Conservation (phyloP, 2,329 filamentous ascomycete species). For the Cylindrodendrum hubeiense region DNA sequence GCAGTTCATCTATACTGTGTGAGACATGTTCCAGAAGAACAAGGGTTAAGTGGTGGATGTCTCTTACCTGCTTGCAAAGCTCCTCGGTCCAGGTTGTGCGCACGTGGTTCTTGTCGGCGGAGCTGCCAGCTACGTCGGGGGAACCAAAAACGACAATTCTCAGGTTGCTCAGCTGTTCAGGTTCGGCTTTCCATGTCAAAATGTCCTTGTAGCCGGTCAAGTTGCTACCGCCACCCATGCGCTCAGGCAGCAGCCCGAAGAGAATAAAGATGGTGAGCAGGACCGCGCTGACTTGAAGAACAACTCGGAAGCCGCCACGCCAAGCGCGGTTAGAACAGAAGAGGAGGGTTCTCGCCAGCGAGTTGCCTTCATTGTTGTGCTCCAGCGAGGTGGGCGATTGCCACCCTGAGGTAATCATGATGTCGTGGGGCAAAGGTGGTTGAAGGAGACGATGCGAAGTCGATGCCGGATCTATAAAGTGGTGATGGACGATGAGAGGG, state of each 20-base stretch:
- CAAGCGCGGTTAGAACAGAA: slow-evolving; percentile 58
- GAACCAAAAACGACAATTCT: slow-evolving; percentile 66
- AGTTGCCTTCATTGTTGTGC: slow-evolving; percentile 37
- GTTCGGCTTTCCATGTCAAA: slow-evolving; percentile 37
- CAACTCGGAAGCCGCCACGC: slow-evolving; percentile 49
- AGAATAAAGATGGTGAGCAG: slow-evolving; percentile 46
- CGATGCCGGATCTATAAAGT: background rate
- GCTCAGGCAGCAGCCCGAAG: slow-evolving; percentile 40
- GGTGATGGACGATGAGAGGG: background rate
- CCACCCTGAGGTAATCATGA: slow-evolving; percentile 41
- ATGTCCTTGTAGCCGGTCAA: slow-evolving; percentile 41
- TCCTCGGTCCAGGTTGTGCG: slow-evolving; percentile 60
- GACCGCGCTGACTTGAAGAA: slow-evolving; percentile 44
- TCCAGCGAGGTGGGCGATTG: slow-evolving; percentile 41
- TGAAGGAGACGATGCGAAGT: background rate
- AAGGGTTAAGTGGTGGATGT: background rate
- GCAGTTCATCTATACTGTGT: slow-evolving; percentile 57
- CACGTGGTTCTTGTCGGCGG: slow-evolving; percentile 41
- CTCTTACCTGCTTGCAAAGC: slow-evolving; percentile 60
- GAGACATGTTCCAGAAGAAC: slow-evolving; percentile 10
- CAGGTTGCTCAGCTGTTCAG: slow-evolving; percentile 49
- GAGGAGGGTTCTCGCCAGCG: slow-evolving; percentile 47
- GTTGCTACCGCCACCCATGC: slow-evolving; percentile 36
- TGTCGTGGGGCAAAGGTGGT: slow-evolving; percentile 2
- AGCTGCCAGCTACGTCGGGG: slow-evolving; percentile 60